Evolutionary conservation across 2,329 filamentous ascomycete genomes (phyloP).

Genomic region (Colletotrichum lini): DNA sequence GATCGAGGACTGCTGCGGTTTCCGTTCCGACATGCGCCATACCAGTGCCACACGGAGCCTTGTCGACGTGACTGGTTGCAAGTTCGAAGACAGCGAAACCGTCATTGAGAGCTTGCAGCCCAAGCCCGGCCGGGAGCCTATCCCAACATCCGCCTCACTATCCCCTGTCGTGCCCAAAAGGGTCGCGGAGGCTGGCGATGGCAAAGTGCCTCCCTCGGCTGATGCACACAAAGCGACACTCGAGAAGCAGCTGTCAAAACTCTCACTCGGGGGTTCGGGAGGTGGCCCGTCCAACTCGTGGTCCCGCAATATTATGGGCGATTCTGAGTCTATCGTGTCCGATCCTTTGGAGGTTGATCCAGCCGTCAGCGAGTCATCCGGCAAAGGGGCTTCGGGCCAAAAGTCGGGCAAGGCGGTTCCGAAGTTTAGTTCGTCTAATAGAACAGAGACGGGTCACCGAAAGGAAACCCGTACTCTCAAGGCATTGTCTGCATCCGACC

Average conservation of each 20-base stretch:
- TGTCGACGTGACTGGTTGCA: conserved; percentile 81
- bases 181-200: conserved; percentile 4
- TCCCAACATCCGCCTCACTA: conserved; percentile 1
- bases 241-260: conserved; percentile 32
- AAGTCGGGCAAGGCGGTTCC: neutral
- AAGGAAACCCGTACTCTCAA: conserved; percentile 1
- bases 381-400: conserved; percentile 11
- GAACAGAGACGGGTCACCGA: neutral
- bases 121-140: conserved; percentile 3
- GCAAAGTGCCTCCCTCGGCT: conserved; percentile 42
- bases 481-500: neutral
- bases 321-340: conserved; percentile 1
- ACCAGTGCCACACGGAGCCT: conserved; percentile 79
- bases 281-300: conserved; percentile 26
- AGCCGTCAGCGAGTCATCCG: conserved; percentile 23
- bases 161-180: conserved; percentile 33
- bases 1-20: conserved; percentile 91
- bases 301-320: conserved; percentile 42
- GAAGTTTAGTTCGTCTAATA: neutral
- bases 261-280: conserved; percentile 26
- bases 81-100: conserved; percentile 62
- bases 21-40: conserved; percentile 78
- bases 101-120: conserved; percentile 42
- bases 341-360: conserved; percentile 38
- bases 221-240: conserved; percentile 27